phyloP scores from a whole-genome alignment of 306 rosid genomes.

The Glycine soja region DNA sequence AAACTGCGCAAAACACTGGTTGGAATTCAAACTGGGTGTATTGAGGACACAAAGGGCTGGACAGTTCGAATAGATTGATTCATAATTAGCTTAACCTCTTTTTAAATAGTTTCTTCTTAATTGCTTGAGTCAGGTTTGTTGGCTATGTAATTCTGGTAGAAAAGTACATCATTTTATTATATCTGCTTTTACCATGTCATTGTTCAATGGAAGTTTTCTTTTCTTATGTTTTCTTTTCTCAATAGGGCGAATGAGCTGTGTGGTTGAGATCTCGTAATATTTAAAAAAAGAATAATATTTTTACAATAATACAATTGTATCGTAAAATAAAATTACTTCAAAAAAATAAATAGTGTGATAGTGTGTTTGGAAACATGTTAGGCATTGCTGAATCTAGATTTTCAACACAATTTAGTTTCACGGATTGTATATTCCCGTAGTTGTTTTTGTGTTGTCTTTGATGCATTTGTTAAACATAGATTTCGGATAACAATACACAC shows the following conservation, averaged over 20 bases:
- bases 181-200: not conserved
- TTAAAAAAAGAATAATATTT: not conserved
- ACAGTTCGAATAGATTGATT: slow-evolving; percentile 49
- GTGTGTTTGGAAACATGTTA: no score
- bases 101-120: not conserved
- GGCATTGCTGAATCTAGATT: no score
- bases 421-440: no score
- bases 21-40: slow-evolving; percentile 61
- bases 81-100: not conserved
- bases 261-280: not conserved
- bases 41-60: slow-evolving; percentile 64
- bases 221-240: not conserved
- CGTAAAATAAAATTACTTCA: not conserved
- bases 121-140: not conserved
- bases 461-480: no score
- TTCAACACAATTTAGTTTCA: no score
- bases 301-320: not conserved
- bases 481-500: no score
- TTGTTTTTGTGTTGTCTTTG: no score
- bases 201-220: not conserved
- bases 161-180: not conserved
- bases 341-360: not conserved
- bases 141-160: no score
- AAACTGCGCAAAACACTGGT: slow-evolving; percentile 52
- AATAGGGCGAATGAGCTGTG: not conserved